Conservation (phyloP, 169 alveolate species). For the Cryptosporidium ubiquitum region DNA sequence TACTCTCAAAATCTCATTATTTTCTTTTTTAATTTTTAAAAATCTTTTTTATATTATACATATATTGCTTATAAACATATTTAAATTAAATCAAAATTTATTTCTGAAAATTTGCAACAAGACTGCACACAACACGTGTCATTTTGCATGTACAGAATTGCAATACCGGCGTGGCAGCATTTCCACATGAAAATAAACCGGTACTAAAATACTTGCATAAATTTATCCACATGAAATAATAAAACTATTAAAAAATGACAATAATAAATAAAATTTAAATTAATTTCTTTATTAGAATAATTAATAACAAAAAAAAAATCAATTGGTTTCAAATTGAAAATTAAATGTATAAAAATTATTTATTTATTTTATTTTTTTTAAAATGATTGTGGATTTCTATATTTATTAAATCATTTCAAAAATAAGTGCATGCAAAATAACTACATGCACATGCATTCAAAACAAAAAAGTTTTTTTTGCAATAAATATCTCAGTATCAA, state of each 20-base stretch:
- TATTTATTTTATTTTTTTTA: too few species aligned
- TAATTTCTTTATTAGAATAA: not conserved
- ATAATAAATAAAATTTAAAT: not conserved
- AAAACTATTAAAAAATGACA: not conserved
- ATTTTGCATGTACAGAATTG: slow-evolving; percentile 16
- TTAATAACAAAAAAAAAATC: not conserved
- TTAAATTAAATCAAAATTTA: not conserved
- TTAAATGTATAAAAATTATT: too few species aligned
- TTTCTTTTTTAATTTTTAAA: not conserved
- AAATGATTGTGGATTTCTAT: not conserved
- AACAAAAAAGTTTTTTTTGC: not conserved
- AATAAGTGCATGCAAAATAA: not conserved
- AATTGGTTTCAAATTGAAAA: not conserved
- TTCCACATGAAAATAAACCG: slow-evolving; percentile 65
- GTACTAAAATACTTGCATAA: slow-evolving; percentile 29
- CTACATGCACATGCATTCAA: not conserved
- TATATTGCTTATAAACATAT: not conserved
- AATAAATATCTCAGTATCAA: not conserved
- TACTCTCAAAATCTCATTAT: slow-evolving; percentile 7
- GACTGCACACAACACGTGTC: slow-evolving; percentile 75
- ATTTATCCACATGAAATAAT: slow-evolving; percentile 25
- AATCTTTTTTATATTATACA: not conserved
- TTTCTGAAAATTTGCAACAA: slow-evolving; percentile 19
- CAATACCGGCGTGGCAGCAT: slow-evolving; percentile 73
- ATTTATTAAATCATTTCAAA: not conserved